Evolutionary conservation across 2,329 filamentous ascomycete genomes (phyloP).

Genomic region (Fusarium cyanostomum): DNA sequence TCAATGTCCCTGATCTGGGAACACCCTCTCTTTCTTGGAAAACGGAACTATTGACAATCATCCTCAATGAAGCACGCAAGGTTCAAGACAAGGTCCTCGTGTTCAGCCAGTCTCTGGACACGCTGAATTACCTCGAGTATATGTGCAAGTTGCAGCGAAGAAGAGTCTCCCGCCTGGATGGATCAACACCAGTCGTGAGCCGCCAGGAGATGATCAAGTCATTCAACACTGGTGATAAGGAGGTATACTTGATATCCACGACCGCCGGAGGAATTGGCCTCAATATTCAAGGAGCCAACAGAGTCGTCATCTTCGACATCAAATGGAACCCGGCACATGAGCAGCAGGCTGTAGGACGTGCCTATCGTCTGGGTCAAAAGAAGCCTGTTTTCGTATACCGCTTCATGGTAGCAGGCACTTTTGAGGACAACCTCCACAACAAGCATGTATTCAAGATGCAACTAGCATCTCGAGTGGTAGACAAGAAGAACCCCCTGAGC

Average conservation of each 20-base stretch:
- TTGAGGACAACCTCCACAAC: slow-evolving; percentile 78
- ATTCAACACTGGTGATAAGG: slow-evolving; percentile 69
- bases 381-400: slow-evolving; percentile 88
- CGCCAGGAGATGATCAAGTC: slow-evolving; percentile 72
- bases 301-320: slow-evolving; percentile 88
- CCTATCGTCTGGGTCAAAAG: slow-evolving; percentile 84
- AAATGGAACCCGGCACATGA: slow-evolving; percentile 83
- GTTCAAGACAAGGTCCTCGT: slow-evolving; percentile 79
- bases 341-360: slow-evolving; percentile 86
- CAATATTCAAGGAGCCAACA: slow-evolving; percentile 85
- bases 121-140: slow-evolving; percentile 73
- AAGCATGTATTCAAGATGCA: slow-evolving; percentile 84
- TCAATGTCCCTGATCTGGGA: slow-evolving; percentile 52
- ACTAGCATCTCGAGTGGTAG: slow-evolving; percentile 80
- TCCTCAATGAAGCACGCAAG: slow-evolving; percentile 71
- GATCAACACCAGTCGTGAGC: slow-evolving; percentile 62
- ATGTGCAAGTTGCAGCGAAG: slow-evolving; percentile 62
- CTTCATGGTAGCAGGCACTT: slow-evolving; percentile 80
- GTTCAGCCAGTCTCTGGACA: slow-evolving; percentile 78
- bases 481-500: slow-evolving; percentile 80
- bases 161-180: slow-evolving; percentile 72
- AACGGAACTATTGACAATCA: slow-evolving; percentile 70
- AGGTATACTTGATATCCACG: slow-evolving; percentile 84
- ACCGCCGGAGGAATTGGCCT: slow-evolving; percentile 83
- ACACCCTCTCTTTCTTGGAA: slow-evolving; percentile 72